Evolutionary conservation across 495 filamentous ascomycete genomes (phyloP), one percentile per base, ranked within the genome.

Genomic region (Annulohypoxylon moriforme): DNA sequence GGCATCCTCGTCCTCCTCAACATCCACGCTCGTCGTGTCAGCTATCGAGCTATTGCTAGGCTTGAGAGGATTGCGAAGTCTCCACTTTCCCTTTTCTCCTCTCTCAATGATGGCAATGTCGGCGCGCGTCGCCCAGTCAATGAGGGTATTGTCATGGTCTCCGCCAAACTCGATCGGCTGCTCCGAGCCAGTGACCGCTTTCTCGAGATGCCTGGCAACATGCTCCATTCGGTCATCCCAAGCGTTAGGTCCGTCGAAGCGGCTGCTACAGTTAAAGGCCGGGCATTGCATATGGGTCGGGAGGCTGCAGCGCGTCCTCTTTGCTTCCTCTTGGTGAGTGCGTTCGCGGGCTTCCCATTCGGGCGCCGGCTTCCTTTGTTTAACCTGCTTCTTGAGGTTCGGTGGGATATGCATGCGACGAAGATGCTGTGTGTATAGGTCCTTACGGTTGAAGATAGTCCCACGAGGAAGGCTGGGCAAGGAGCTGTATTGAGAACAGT

Each of bases 151-250:
- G 42, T 85, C 83, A 4, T 68, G 56, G 10, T 68, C 68, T 2
- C 82, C 77, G 7, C 82, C 83, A 60, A 85, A 82, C 5, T 72
- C 69, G 1, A 84, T 77, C 2, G 53, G 60, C 4, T 46, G 69
- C 61, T 82, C 77, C 25, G 67, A 65, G 53, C 75, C 78, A 6
- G 74, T 55, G 27, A 80, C 81, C 3, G 74, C 85, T 20, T 84
- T 83, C 79, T 94, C 92, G 60, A 93, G 85, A 74, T 96, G 94
- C 52, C 89, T 88, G 0, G 92, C 95, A 9, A 97, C 90, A 78
- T 98, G 95, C 78, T 98, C 95, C 89, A 97, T 93, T 20, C 94
- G 84, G 49, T 89, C 84, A 62, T 97, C 92, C 94, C 94, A 98
- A 27, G 86, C 89, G 3, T 80, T 84, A 2, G 68, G 25, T 8